Percentiles rank a stretch among this genome's conserved stretches.
These are phyloP conservation scores for Pyrenula massariospora DNA, from an alignment of 495 filamentous ascomycete genomes.

Conservation along the genomic window DNA sequence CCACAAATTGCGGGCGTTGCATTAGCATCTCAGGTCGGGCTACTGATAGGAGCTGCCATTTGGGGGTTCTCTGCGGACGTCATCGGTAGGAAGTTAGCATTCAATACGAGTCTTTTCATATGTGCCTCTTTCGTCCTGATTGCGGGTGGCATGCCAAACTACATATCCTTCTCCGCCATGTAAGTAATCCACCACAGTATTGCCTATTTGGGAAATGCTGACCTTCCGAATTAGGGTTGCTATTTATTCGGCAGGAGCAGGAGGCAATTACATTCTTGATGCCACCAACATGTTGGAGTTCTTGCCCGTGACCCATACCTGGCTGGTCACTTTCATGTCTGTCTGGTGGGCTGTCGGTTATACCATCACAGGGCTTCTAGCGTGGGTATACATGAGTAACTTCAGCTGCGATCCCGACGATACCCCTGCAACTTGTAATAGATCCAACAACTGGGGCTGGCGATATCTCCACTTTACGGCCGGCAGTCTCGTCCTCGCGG, in stretches of 20 bases:
- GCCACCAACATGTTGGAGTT: slow-evolving; percentile 23
- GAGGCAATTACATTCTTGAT: slow-evolving; percentile 25
- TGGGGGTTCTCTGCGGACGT: slow-evolving; percentile 31
- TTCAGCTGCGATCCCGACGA: slow-evolving; percentile 17
- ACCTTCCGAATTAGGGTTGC: slow-evolving; percentile 13
- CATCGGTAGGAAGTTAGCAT: slow-evolving; percentile 27
- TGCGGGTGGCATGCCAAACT: slow-evolving; percentile 18
- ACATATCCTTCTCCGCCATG: slow-evolving; percentile 21
- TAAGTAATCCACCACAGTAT: slow-evolving; percentile 4
- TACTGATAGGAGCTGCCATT: slow-evolving; percentile 24
- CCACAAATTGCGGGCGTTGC: slow-evolving; percentile 16
- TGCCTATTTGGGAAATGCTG: background rate
- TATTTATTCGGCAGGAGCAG: slow-evolving; percentile 23
- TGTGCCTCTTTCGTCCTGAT: slow-evolving; percentile 22
- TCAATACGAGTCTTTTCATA: slow-evolving; percentile 25
- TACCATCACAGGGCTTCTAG: slow-evolving; percentile 25
- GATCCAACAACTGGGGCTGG: slow-evolving; percentile 22
- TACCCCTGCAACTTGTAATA: slow-evolving; percentile 10
- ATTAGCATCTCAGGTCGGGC: slow-evolving; percentile 21
- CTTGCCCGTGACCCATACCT: slow-evolving; percentile 17
- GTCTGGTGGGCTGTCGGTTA: slow-evolving; percentile 26
- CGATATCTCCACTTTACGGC: slow-evolving; percentile 21
- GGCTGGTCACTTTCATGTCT: slow-evolving; percentile 25
- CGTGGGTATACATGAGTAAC: slow-evolving; percentile 28
- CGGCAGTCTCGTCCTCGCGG: slow-evolving; percentile 16